A percentile compares a stretch with the other conserved stretches of the same genome.
phyloP scores from a whole-genome alignment of 106 monocot species.

The Gastrodia elata region DNA sequence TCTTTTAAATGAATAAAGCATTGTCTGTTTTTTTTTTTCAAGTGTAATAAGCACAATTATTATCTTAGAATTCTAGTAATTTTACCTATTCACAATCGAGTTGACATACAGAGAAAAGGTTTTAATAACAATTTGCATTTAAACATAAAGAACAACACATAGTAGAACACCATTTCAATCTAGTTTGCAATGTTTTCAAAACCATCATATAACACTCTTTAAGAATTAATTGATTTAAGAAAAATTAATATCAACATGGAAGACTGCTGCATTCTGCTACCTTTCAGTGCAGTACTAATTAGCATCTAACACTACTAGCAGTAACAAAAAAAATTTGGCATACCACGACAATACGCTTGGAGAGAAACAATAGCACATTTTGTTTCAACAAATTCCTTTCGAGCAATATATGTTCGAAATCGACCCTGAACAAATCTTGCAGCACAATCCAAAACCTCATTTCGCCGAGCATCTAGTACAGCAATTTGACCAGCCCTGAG shows the following conservation, averaged over 20 bases:
- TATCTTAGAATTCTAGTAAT: not conserved
- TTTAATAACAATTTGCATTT: not conserved
- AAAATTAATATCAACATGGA: not conserved
- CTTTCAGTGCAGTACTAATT: not conserved
- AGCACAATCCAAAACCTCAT: slow-evolving; percentile 71
- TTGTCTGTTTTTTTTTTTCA: too few species aligned
- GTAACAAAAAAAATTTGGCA: slow-evolving; percentile 5
- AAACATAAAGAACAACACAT: not conserved
- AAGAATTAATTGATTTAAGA: not conserved
- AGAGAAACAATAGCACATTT: slow-evolving; percentile 43
- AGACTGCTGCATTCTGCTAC: not conserved
- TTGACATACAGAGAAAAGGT: not conserved
- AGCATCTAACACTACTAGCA: not conserved
- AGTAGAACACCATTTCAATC: not conserved
- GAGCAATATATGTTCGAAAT: slow-evolving; percentile 47
- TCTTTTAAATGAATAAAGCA: not conserved
- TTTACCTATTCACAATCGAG: not conserved
- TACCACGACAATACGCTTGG: slow-evolving; percentile 92
- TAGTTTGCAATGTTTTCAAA: not conserved
- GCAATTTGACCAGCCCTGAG: slow-evolving; percentile 96
- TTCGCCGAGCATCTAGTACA: slow-evolving; percentile 60
- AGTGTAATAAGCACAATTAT: too few species aligned
- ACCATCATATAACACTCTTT: not conserved
- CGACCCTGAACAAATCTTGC: slow-evolving; percentile 63
- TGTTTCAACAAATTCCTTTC: slow-evolving; percentile 40